Evolutionary conservation across 1,284 basidiomycete genomes (phyloP), one percentile per base, ranked within the genome.

Genomic region (Fomitopsis betulina): DNA sequence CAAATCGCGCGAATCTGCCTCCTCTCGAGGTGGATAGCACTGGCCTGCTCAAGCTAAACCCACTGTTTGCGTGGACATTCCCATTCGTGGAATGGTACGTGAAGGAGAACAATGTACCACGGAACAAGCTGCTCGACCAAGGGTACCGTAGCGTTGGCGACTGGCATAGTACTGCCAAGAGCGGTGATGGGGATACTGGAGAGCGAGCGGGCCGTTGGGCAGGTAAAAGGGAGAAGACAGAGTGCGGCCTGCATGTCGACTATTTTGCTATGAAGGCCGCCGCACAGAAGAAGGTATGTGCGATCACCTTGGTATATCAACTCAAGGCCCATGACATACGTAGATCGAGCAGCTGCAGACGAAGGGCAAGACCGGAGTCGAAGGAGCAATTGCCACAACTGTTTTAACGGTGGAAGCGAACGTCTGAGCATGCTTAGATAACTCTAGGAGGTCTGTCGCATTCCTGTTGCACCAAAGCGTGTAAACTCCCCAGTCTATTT

Each of bases 91-190:
- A 98, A 65, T 86, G 85, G 68, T 97, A 98, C 72, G 83, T 96
- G 59, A 86, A 86, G 57, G 80, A 84, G 62, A 86, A 98, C 75
- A 78, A 85, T 33, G 95, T 98, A 1, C 96, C 96, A 1, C 87
- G 88, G 66, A 98, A 99, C 77, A 86, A 85, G 62, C 81, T 99
- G 3, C 82, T 98, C 42, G 87, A 88, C 64, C 84, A 94, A 70
- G 96, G 96, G 1, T 99, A 98, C 80, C 89, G 88, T 67, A 94
- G 91, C 67, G 87, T 99, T 62, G 96, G 96, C 9, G 96, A 99
- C 75, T 96, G 94, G 91, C 97, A 99, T 75, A 96, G 93, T 62
- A 99, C 96, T 0, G 76, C 74, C 25, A 86, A 87, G 70, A 87
- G 86, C 47, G 79, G 75, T 0, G 83, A 86, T 32, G 87, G 87